Conservation (phyloP, 2,329 filamentous ascomycete species). For the Penicillium sp. region DNA sequence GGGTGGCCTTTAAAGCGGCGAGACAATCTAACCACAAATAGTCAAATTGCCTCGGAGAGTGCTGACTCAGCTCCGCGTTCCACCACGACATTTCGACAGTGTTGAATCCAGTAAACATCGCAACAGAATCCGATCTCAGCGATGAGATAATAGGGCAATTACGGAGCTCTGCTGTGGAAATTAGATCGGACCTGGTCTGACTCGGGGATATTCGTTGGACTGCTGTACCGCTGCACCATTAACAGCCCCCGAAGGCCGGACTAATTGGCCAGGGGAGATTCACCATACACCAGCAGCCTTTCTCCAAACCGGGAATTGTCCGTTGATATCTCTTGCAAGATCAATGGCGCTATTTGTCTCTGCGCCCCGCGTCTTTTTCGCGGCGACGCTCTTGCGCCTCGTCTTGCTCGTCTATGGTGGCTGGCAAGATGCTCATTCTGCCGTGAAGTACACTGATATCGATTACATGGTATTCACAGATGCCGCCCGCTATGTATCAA, state of each 20-base stretch:
- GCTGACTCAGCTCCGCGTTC: background rate
- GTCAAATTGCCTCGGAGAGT: background rate
- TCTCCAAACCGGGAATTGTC: background rate
- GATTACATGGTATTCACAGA: slow-evolving; percentile 99
- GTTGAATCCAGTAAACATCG: background rate
- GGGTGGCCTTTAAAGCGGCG: background rate
- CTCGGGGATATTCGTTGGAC: background rate
- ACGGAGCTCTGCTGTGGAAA: background rate
- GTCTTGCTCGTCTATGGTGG: slow-evolving; percentile 81
- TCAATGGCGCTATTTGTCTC: slow-evolving; percentile 30
- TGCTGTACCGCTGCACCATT: background rate
- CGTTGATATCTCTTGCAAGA: background rate
- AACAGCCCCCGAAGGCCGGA: background rate
- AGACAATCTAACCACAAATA: background rate
- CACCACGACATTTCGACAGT: background rate
- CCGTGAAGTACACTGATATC: slow-evolving; percentile 97
- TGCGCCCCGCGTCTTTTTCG: slow-evolving; percentile 34
- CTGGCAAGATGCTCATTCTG: slow-evolving; percentile 87
- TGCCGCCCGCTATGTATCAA: slow-evolving; percentile 74
- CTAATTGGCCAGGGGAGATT: background rate
- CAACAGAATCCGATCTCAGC: background rate
- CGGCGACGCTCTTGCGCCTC: slow-evolving; percentile 63
- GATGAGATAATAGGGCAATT: background rate
- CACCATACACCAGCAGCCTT: background rate
- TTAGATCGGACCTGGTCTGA: background rate